These are phyloP conservation scores for Cladobotryum mycophilum DNA, from an alignment of 2,329 filamentous ascomycete genomes.

Conservation along the genomic window DNA sequence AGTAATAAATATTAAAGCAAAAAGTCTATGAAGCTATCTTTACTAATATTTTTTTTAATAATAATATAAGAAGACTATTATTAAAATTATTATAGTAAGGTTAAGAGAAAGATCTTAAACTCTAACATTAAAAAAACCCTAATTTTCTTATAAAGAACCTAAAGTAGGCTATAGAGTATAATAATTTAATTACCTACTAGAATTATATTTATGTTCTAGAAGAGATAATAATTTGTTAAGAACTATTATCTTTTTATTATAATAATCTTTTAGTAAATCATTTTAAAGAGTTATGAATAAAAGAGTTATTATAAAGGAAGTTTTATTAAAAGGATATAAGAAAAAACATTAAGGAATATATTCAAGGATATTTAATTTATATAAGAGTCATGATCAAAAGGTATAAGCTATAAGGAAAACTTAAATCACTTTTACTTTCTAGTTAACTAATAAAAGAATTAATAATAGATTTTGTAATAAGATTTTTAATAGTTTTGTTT, in stretches of 20 bases:
- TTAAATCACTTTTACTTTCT: background rate
- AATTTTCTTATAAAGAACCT: too few species aligned
- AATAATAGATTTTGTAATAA: background rate
- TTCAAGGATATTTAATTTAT: background rate
- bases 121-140: background rate
- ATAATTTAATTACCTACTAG: too few species aligned
- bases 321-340: background rate
- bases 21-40: too few species aligned
- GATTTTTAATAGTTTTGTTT: background rate
- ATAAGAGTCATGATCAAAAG: background rate
- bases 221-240: background rate
- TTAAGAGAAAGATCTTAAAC: background rate
- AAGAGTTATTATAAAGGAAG: background rate
- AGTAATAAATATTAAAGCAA: too few species aligned
- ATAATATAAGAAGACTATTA: background rate
- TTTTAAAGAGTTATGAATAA: background rate
- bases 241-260: background rate
- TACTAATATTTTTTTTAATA: too few species aligned
- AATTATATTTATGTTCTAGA: too few species aligned
- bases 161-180: too few species aligned
- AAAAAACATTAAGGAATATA: background rate
- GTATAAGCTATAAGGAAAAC: background rate
- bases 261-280: background rate
- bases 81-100: background rate
- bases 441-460: background rate